A percentile compares a stretch with the other conserved stretches of the same genome.
phyloP scores from a whole-genome alignment of 306 rosid species.

The Sindora glabra region DNA sequence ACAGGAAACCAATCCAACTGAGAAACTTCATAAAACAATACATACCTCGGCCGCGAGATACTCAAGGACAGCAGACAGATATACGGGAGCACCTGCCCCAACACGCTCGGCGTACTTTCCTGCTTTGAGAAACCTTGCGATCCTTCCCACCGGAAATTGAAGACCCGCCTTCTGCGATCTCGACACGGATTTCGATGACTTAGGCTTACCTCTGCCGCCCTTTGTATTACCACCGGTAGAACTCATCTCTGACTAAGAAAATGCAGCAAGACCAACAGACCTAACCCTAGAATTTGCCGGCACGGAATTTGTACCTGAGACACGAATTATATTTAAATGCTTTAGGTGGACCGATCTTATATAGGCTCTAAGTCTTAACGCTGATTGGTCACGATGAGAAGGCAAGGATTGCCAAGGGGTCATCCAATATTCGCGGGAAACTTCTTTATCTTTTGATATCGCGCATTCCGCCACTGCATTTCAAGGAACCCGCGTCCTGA shows the following conservation, averaged over 20 bases:
- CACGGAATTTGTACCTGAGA: too few species aligned
- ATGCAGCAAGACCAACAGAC: background rate
- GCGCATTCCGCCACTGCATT: too few species aligned
- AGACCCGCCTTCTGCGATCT: conserved; percentile 81
- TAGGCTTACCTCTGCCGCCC: conserved; percentile 94
- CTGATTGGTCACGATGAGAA: conserved; percentile 8
- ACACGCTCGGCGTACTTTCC: conserved; percentile 93
- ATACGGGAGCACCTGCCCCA: conserved; percentile 91
- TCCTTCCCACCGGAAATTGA: conserved; percentile 85
- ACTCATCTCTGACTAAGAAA: conserved; percentile 38
- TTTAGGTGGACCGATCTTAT: background rate
- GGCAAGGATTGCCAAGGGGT: conserved; percentile 38
- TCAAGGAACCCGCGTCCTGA: too few species aligned
- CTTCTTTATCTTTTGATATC: background rate
- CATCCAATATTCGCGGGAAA: conserved; percentile 4
- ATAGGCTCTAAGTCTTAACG: conserved; percentile 5
- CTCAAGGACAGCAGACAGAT: conserved; percentile 83
- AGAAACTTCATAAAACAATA: background rate
- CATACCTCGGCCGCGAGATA: conserved; percentile 87
- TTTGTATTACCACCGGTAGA: conserved; percentile 62
- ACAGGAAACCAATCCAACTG: background rate
- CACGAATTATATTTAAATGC: too few species aligned
- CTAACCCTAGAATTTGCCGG: conserved; percentile 20
- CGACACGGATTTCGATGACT: conserved; percentile 78
- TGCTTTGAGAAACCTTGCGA: conserved; percentile 71